Evolutionary conservation across 2,329 filamentous ascomycete species (phyloP).

Genomic region (Arachnopeziza araneosa): DNA sequence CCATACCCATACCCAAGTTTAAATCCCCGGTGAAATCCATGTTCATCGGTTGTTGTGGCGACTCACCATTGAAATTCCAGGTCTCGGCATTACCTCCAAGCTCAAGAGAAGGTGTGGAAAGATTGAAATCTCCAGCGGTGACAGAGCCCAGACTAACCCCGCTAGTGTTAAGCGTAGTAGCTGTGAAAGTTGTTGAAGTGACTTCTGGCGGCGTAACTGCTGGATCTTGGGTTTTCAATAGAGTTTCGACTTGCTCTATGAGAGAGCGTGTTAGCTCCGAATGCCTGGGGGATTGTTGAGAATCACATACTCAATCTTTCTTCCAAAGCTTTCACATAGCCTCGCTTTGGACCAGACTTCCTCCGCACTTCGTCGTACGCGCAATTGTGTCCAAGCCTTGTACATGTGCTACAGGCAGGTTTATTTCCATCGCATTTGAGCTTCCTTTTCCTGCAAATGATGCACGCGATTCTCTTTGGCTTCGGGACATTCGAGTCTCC

Average conservation of each 20-base stretch:
- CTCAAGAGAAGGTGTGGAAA: constrained; percentile 43
- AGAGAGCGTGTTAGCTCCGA: constrained; percentile 36
- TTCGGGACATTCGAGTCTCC: constrained; percentile 13
- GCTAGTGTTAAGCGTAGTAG: constrained; percentile 7
- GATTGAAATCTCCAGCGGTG: constrained; percentile 34
- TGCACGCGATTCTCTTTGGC: constrained; percentile 66
- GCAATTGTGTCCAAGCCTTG: constrained; percentile 69
- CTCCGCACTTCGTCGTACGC: constrained; percentile 83
- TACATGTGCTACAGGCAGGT: constrained; percentile 76
- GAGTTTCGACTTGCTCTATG: constrained; percentile 76
- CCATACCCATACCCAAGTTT: constrained; percentile 22
- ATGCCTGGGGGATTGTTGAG: background rate
- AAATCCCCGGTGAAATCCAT: constrained; percentile 44
- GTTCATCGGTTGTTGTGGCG: constrained; percentile 38
- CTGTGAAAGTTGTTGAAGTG: background rate
- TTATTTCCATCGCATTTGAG: constrained; percentile 78
- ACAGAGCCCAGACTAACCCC: constrained; percentile 17
- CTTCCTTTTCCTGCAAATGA: constrained; percentile 78
- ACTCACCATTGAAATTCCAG: constrained; percentile 50
- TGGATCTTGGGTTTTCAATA: constrained; percentile 47
- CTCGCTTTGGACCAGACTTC: constrained; percentile 81
- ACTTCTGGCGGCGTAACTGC: constrained; percentile 8
- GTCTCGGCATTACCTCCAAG: constrained; percentile 47
- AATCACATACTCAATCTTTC: constrained; percentile 63
- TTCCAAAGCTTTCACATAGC: constrained; percentile 87